Percentiles rank a stretch among this genome's conserved stretches.
Conservation (phyloP, 176 grass and related monocot species). For the Rhynchospora tenuis region DNA sequence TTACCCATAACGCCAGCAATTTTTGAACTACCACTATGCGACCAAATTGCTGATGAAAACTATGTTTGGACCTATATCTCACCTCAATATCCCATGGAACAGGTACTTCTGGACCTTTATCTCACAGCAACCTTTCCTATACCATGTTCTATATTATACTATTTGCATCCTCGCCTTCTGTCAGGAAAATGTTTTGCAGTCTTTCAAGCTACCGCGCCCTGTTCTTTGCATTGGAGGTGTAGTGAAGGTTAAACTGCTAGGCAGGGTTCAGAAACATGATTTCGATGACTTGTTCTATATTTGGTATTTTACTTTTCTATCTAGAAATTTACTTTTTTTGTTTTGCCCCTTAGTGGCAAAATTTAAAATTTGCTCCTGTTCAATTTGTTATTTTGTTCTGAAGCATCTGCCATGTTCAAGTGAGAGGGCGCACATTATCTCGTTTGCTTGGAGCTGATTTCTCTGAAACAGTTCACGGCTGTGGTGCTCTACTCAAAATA, state of each 20-base stretch:
- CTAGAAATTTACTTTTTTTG: neutral
- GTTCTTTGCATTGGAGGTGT: conserved; percentile 76
- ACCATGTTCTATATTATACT: neutral
- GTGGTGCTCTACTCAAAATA: conserved; percentile 50
- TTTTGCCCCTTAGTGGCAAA: neutral
- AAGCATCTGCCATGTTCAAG: conserved; percentile 73
- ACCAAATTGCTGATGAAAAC: conserved; percentile 40
- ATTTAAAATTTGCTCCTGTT: neutral
- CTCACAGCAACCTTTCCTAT: neutral
- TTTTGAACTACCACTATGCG: conserved; percentile 31
- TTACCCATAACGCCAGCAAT: conserved; percentile 4
- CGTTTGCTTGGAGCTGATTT: conserved; percentile 42
- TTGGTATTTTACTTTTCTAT: conserved; percentile 36
- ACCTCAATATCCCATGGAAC: conserved; percentile 66
- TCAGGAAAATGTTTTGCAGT: conserved; percentile 61
- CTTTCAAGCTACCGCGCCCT: conserved; percentile 51
- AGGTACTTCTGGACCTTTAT: conserved; percentile 28
- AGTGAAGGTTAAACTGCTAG: conserved; percentile 60
- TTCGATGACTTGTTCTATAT: conserved; percentile 66
- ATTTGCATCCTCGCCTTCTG: neutral
- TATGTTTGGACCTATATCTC: conserved; percentile 79
- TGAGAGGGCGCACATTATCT: conserved; percentile 51
- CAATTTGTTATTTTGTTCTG: conserved; percentile 13
- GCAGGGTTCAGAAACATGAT: conserved; percentile 60
- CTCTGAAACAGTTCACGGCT: neutral